Conservation (phyloP, 768 basidiomycete genomes). For the Rhizopogon sp. region DNA sequence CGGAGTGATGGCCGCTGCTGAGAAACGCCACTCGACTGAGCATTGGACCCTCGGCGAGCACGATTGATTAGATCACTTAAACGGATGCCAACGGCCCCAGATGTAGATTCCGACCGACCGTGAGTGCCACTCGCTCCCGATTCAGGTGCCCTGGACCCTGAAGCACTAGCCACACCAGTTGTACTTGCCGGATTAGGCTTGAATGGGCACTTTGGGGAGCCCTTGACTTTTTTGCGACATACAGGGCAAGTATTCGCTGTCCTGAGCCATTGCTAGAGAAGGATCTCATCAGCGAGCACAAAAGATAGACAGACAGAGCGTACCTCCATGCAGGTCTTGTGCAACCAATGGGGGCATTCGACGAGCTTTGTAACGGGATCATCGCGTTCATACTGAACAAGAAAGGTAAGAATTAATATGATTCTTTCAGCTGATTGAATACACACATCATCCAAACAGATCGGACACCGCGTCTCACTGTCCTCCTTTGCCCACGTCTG, state of each 20-base stretch:
- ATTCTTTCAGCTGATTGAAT: neutral
- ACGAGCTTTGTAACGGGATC: constrained; percentile 63
- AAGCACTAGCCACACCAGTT: neutral
- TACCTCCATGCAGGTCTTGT: constrained; percentile 71
- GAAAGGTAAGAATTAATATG: constrained; percentile 3
- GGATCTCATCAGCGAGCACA: neutral
- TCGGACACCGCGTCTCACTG: constrained; percentile 74
- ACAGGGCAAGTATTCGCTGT: constrained; percentile 77
- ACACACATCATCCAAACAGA: constrained; percentile 80
- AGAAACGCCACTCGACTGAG: neutral
- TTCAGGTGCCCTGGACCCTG: neutral
- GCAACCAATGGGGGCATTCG: constrained; percentile 78
- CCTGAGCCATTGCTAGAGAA: constrained; percentile 70
- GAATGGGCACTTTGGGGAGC: neutral
- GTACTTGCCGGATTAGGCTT: neutral
- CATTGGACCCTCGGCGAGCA: neutral
- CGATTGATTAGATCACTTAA: neutral
- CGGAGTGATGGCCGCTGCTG: neutral
- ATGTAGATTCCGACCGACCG: neutral
- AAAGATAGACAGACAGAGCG: constrained; percentile 12
- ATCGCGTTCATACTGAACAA: constrained; percentile 51
- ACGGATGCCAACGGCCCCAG: neutral
- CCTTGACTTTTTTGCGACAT: constrained; percentile 58
- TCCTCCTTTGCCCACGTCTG: constrained; percentile 64
- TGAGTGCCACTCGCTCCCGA: neutral